Percentiles rank a stretch among this genome's conserved stretches.
phyloP scores from a whole-genome alignment of 148 eudicot genomes.

The Amaranthus cruentus region DNA sequence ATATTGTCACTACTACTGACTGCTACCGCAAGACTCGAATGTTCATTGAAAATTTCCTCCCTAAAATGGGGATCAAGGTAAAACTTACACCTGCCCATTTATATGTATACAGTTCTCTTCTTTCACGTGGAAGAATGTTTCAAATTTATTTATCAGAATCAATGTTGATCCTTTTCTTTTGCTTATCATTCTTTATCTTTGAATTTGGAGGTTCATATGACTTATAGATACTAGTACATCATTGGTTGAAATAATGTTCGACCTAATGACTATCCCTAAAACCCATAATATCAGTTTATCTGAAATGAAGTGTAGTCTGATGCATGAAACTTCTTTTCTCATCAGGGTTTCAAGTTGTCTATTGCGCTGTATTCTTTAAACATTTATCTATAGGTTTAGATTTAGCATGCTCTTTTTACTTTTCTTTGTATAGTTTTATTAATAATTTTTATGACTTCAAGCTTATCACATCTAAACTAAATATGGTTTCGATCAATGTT shows the following conservation, averaged over 20 bases:
- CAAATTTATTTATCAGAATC: no score
- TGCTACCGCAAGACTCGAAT: conserved; percentile 86
- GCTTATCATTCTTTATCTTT: no score
- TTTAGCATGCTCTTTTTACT: neutral
- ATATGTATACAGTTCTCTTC: neutral
- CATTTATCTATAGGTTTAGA: neutral
- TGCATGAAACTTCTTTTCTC: neutral
- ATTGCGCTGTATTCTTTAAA: neutral
- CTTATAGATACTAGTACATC: neutral
- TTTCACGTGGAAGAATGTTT: neutral
- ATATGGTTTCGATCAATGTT: neutral
- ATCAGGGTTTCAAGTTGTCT: neutral
- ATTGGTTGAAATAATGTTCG: neutral
- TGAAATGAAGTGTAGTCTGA: neutral
- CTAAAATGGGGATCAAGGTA: conserved; percentile 91
- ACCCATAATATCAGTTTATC: neutral
- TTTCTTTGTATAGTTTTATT: neutral
- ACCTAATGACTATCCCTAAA: no score
- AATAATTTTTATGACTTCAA: no score
- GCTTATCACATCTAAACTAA: neutral
- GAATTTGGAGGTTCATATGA: neutral
- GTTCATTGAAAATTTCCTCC: conserved; percentile 77
- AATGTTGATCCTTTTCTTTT: neutral
- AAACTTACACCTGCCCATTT: conserved; percentile 3
- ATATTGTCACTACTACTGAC: conserved; percentile 85